phyloP scores from a whole-genome alignment of 768 basidiomycete genomes.

The Suillus paluster region DNA sequence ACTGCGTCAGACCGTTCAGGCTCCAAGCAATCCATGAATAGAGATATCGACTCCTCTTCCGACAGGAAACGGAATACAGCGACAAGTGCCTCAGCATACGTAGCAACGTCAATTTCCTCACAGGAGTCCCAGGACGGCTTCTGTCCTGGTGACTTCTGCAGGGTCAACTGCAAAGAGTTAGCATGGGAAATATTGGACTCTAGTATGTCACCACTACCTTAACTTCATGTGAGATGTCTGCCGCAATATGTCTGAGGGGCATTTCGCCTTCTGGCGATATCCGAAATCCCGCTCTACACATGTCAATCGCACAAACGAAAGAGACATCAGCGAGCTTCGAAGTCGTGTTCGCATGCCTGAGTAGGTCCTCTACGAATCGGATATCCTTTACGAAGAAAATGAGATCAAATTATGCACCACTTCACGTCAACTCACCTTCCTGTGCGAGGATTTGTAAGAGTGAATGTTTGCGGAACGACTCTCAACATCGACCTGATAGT shows the following conservation, averaged over 20 bases:
- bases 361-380: slow-evolving; percentile 64
- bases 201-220: slow-evolving; percentile 49
- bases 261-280: slow-evolving; percentile 58
- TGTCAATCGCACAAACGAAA: slow-evolving; percentile 74
- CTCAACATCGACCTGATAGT: slow-evolving; percentile 49
- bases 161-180: slow-evolving; percentile 7
- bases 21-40: slow-evolving; percentile 70
- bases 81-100: slow-evolving; percentile 77
- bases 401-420: background rate
- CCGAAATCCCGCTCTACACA: slow-evolving; percentile 70
- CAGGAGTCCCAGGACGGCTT: slow-evolving; percentile 73
- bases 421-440: slow-evolving; percentile 25
- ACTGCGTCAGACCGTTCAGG: slow-evolving; percentile 82
- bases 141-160: slow-evolving; percentile 38
- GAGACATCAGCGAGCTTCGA: slow-evolving; percentile 70
- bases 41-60: slow-evolving; percentile 56
- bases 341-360: slow-evolving; percentile 57
- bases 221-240: slow-evolving; percentile 80
- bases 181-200: slow-evolving; percentile 23
- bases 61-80: slow-evolving; percentile 74
- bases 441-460: slow-evolving; percentile 34
- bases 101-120: slow-evolving; percentile 76
- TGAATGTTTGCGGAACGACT: slow-evolving; percentile 35
- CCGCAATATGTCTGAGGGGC: slow-evolving; percentile 65
- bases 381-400: slow-evolving; percentile 39